These are phyloP conservation scores for Acanthamoeba rhysodes DNA, from an alignment of 208 protist genomes.

Conservation along the genomic window DNA sequence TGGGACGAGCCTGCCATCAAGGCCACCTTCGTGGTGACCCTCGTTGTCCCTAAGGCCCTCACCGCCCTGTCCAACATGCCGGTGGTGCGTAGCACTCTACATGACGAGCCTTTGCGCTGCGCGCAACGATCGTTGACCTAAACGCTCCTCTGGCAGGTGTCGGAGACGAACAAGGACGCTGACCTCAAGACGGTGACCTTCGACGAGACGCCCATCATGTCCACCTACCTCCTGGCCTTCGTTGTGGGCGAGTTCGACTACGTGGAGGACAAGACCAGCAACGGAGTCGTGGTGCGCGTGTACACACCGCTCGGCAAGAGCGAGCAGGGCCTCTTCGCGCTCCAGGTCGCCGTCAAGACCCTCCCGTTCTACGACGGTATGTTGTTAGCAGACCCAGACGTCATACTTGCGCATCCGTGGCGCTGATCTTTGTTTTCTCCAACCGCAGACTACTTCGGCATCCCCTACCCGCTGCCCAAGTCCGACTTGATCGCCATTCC, in stretches of 20 bases:
- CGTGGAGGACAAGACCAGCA: slow-evolving; percentile 87
- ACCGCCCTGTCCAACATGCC: background rate
- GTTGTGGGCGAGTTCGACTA: slow-evolving; percentile 95
- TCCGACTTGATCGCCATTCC: slow-evolving; percentile 97
- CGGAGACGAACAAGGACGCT: slow-evolving; percentile 55
- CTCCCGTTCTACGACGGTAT: background rate
- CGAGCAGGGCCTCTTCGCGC: slow-evolving; percentile 91
- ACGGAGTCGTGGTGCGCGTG: slow-evolving; percentile 84
- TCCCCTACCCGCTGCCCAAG: slow-evolving; percentile 93
- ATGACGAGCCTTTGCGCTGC: background rate
- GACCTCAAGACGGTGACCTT: slow-evolving; percentile 83
- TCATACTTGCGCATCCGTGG: background rate
- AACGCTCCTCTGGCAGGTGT: background rate
- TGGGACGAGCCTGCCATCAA: slow-evolving; percentile 91
- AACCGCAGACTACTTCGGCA: slow-evolving; percentile 74
- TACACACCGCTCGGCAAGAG: slow-evolving; percentile 87
- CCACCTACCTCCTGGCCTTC: slow-evolving; percentile 95
- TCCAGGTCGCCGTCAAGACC: slow-evolving; percentile 91
- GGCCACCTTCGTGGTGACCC: slow-evolving; percentile 94
- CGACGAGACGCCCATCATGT: slow-evolving; percentile 90
- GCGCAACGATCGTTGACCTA: background rate
- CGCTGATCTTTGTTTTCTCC: background rate
- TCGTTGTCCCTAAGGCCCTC: slow-evolving; percentile 82
- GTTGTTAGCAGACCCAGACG: background rate
- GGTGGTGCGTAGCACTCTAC: slow-evolving; percentile 86